A percentile compares a stretch with the other conserved stretches of the same genome.
Evolutionary conservation across 345 rosid genomes (phyloP).

Genomic region (Diplotaxis tenuifolia): DNA sequence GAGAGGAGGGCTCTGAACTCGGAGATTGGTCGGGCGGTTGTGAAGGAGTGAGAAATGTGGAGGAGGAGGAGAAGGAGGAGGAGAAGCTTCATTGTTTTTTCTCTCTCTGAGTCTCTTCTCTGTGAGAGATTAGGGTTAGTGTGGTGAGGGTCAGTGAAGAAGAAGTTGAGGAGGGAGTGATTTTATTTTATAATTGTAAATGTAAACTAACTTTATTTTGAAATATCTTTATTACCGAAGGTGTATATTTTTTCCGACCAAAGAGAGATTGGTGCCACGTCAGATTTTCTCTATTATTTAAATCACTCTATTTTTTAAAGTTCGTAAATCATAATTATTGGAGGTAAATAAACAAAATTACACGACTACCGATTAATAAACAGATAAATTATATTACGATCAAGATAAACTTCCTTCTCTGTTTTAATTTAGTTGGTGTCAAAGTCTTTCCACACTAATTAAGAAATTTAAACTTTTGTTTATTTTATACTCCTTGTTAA

Average conservation of each 20-base stretch:
- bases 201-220: slow-evolving; percentile 1
- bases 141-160: slow-evolving; percentile 9
- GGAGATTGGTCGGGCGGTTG: slow-evolving; percentile 42
- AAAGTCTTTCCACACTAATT: too few species aligned
- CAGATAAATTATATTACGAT: too few species aligned
- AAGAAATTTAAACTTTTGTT: too few species aligned
- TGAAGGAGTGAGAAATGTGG: slow-evolving; percentile 42
- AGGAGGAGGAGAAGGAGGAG: slow-evolving; percentile 45
- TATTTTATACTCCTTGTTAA: too few species aligned
- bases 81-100: slow-evolving; percentile 43
- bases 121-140: slow-evolving; percentile 29
- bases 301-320: background rate
- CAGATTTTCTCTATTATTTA: background rate
- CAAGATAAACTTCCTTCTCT: too few species aligned
- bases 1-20: slow-evolving; percentile 76
- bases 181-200: slow-evolving; percentile 38
- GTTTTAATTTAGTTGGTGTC: too few species aligned
- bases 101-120: slow-evolving; percentile 7
- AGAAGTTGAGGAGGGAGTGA: slow-evolving; percentile 33
- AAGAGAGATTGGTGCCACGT: slow-evolving; percentile 17
- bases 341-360: background rate
- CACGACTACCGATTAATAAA: too few species aligned
- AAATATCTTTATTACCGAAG: background rate
- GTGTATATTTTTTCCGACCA: background rate
- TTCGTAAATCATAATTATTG: background rate